Percentiles rank a stretch among this genome's conserved stretches.
Evolutionary conservation across 2,329 filamentous ascomycete genomes (phyloP).

Genomic region (Apiospora koreana): DNA sequence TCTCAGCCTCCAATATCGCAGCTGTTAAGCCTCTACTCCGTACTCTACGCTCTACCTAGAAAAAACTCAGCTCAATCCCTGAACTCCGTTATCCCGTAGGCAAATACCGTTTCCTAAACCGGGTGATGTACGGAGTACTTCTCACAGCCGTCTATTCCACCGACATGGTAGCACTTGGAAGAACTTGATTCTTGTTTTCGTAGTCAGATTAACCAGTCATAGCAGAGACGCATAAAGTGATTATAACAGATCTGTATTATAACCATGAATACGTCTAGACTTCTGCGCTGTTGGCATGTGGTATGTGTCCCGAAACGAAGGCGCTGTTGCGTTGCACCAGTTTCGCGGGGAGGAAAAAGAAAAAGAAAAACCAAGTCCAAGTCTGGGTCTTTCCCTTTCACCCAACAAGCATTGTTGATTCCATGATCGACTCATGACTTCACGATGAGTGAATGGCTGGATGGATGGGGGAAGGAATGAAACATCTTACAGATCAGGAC

Average conservation of each 20-base stretch:
- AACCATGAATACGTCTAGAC: too few relatives aligned
- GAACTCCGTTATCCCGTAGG: too few relatives aligned
- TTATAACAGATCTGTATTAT: too few relatives aligned
- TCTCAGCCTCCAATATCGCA: slow-evolving; percentile 7
- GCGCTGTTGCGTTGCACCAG: not conserved
- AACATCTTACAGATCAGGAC: not conserved
- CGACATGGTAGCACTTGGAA: too few relatives aligned
- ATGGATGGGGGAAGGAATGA: not conserved
- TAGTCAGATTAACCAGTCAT: too few relatives aligned
- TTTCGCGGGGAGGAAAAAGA: not conserved
- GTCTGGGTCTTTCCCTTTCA: not conserved
- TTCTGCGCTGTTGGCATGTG: not conserved
- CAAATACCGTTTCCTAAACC: too few relatives aligned
- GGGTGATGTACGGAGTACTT: too few relatives aligned
- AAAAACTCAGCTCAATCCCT: not conserved
- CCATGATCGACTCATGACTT: slow-evolving; percentile 1
- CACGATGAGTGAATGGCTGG: not conserved
- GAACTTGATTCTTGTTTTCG: too few relatives aligned
- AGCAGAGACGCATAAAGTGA: too few relatives aligned
- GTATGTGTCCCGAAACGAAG: not conserved
- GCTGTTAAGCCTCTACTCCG: not conserved
- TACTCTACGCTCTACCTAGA: too few relatives aligned
- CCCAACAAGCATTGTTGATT: not conserved
- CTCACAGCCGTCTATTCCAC: too few relatives aligned
- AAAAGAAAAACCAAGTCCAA: too few relatives aligned